phyloP scores from a whole-genome alignment of 148 eudicot species.

The Camellia sinensis region DNA sequence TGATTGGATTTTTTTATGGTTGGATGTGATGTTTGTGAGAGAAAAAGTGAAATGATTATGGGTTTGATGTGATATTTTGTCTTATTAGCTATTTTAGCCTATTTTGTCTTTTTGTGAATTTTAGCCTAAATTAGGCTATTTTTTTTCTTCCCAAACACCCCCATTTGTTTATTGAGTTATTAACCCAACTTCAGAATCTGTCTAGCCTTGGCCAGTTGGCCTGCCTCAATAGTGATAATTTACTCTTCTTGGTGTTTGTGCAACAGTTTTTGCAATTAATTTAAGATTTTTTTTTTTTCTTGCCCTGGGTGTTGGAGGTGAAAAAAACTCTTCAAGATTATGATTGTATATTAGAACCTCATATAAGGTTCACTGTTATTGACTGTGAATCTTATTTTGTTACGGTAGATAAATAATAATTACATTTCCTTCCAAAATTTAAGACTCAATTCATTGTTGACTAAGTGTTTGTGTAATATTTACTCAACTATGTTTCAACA shows the following conservation, averaged over 20 bases:
- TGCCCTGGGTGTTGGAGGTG: not conserved
- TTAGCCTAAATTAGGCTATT: too few relatives aligned
- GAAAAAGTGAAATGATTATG: too few relatives aligned
- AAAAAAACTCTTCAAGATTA: not conserved
- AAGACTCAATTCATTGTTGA: not conserved
- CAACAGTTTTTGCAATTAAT: not conserved
- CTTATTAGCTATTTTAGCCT: too few relatives aligned
- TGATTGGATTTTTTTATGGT: too few relatives aligned
- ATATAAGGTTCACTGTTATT: not conserved
- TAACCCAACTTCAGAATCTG: not conserved
- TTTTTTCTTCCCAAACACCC: too few relatives aligned
- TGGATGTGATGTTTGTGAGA: too few relatives aligned
- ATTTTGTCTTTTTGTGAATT: too few relatives aligned
- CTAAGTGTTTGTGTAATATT: not conserved
- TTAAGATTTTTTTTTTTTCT: not conserved
- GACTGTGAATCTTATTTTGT: constrained; percentile 5
- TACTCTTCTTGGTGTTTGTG: not conserved
- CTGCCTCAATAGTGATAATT: not conserved
- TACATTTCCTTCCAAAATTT: not conserved
- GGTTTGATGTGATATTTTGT: too few relatives aligned
- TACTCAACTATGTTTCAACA: not conserved
- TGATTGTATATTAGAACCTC: not conserved
- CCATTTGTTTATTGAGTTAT: not conserved
- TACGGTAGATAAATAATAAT: not conserved
- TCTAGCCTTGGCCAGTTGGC: too few relatives aligned